A percentile compares a stretch with the other conserved stretches of the same genome.
Evolutionary conservation across 2,329 filamentous ascomycete genomes (phyloP).

Genomic region (Nemania serpens): DNA sequence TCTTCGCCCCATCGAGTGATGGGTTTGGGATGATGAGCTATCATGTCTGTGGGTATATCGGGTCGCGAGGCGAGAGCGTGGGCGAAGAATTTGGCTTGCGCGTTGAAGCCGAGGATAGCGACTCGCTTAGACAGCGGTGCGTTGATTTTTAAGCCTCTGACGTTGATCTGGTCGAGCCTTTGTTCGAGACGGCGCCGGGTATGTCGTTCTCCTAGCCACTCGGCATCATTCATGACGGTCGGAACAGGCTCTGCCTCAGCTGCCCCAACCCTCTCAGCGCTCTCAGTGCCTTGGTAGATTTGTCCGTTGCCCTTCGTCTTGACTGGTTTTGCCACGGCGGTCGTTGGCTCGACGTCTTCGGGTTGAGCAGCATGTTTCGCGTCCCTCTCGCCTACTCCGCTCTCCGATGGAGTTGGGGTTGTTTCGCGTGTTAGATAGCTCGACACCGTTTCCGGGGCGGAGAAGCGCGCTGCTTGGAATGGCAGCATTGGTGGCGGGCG

Average conservation of each 20-base stretch:
- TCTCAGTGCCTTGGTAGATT: neutral
- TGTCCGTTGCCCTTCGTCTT: neutral
- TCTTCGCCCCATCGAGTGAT: constrained; percentile 53
- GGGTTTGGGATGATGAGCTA: constrained; percentile 57
- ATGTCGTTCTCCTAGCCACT: neutral
- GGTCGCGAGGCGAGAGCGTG: constrained; percentile 64
- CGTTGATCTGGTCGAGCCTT: neutral
- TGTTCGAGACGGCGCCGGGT: no score
- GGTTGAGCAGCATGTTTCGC: neutral
- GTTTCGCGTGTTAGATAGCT: neutral
- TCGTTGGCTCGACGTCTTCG: neutral
- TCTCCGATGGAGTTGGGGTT: neutral
- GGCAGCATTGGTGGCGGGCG: constrained; percentile 13
- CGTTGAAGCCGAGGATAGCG: constrained; percentile 68
- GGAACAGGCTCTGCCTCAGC: neutral
- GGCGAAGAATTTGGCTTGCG: constrained; percentile 67
- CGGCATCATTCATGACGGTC: neutral
- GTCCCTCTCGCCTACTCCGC: neutral
- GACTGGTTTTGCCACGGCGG: neutral
- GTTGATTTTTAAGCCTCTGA: neutral
- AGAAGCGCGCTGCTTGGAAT: neutral
- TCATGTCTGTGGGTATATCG: constrained; percentile 65
- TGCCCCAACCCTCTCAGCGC: neutral
- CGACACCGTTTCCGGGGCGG: neutral
- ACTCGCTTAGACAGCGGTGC: constrained; percentile 41